Percentiles rank a stretch among this genome's conserved stretches.
These are phyloP conservation scores for Solanum commersonii DNA, from an alignment of 257 asterid genomes.

Conservation along the genomic window DNA sequence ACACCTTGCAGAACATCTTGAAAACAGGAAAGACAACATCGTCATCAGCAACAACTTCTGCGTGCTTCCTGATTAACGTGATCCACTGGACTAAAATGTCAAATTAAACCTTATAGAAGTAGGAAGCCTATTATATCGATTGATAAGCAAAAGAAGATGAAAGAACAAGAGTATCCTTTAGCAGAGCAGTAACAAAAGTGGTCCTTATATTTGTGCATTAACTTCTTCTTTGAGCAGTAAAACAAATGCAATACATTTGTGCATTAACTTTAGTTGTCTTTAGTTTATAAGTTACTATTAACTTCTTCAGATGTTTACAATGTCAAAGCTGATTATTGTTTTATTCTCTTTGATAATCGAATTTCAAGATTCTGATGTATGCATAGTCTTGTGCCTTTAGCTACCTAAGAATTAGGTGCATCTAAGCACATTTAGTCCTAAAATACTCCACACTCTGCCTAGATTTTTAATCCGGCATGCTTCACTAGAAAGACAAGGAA, in stretches of 20 bases:
- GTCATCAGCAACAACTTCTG: slow-evolving; percentile 67
- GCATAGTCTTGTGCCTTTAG: background rate
- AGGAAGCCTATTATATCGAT: background rate
- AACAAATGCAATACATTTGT: background rate
- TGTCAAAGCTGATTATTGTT: background rate
- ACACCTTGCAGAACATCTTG: slow-evolving; percentile 76
- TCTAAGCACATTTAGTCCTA: background rate
- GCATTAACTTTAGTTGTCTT: background rate
- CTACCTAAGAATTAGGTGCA: background rate
- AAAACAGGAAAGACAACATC: slow-evolving; percentile 51
- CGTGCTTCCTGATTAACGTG: slow-evolving; percentile 64
- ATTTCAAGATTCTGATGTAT: background rate
- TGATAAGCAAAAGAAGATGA: background rate
- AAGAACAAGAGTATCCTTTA: background rate
- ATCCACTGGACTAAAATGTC: slow-evolving; percentile 59
- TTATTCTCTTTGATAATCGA: background rate
- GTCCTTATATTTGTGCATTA: background rate
- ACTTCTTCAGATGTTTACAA: background rate
- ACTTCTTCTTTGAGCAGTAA: background rate
- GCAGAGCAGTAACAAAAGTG: background rate
- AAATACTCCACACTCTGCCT: background rate
- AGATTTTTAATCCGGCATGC: background rate
- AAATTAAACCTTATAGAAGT: background rate
- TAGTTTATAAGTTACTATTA: background rate
- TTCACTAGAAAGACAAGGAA: background rate